These are phyloP conservation scores for Colletotrichum simmondsii DNA, from an alignment of 2,329 filamentous ascomycete species.

Conservation along the genomic window DNA sequence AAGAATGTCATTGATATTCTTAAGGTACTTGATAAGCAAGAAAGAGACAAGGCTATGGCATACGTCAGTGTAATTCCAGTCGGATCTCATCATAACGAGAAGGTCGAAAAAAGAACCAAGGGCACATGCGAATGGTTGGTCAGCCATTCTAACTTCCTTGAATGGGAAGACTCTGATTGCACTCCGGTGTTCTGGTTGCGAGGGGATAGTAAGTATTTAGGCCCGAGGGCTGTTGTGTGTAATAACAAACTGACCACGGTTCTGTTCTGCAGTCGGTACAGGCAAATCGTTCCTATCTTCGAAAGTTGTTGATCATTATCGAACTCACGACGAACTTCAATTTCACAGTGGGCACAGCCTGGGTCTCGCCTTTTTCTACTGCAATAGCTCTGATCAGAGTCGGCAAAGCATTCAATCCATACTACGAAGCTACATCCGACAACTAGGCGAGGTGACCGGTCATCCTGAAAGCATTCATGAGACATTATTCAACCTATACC, in stretches of 20 bases:
- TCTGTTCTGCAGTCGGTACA: background rate
- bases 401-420: background rate
- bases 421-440: background rate
- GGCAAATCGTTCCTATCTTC: background rate
- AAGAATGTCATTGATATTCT: background rate
- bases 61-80: background rate
- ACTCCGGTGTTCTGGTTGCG: background rate
- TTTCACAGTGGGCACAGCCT: background rate
- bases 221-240: background rate
- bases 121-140: background rate
- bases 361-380: background rate
- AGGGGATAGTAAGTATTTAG: background rate
- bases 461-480: background rate
- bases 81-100: background rate
- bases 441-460: background rate
- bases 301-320: background rate
- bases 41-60: background rate
- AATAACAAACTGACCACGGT: background rate
- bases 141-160: background rate
- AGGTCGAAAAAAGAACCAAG: background rate
- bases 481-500: background rate
- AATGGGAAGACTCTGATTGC: background rate
- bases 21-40: background rate
- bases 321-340: background rate
- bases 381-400: background rate